These are phyloP conservation scores for Moricandia moricandioides DNA, from an alignment of 345 rosid species.

Conservation along the genomic window DNA sequence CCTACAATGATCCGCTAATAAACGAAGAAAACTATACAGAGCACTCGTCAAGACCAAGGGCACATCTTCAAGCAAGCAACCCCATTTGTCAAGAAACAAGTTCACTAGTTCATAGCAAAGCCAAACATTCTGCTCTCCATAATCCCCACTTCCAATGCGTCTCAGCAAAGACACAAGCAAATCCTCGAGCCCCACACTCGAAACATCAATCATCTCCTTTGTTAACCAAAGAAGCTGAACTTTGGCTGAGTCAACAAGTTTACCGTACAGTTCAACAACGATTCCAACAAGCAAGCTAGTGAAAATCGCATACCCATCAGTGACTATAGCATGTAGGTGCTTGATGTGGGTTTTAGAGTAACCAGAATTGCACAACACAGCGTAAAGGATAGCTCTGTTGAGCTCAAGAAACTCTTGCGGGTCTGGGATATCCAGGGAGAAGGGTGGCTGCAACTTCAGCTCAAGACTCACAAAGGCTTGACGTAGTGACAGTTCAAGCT, in stretches of 20 bases:
- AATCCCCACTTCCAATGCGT: conserved; percentile 70
- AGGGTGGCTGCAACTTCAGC: conserved; percentile 59
- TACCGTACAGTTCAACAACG: conserved; percentile 54
- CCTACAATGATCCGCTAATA: conserved; percentile 74
- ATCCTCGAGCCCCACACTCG: conserved; percentile 51
- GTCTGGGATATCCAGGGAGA: conserved; percentile 50
- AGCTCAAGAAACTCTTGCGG: conserved; percentile 53
- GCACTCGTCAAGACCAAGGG: conserved; percentile 61
- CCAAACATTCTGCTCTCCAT: conserved; percentile 65
- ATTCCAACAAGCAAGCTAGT: conserved; percentile 41
- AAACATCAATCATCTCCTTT: conserved; percentile 64
- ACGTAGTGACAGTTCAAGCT: conserved; percentile 53
- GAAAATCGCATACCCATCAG: conserved; percentile 71
- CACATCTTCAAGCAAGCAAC: conserved; percentile 53
- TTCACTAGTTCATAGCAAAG: conserved; percentile 65
- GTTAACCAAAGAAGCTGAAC: conserved; percentile 62
- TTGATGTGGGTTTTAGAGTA: conserved; percentile 50
- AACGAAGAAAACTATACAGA: conserved; percentile 59
- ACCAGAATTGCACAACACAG: conserved; percentile 52
- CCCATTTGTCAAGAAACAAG: conserved; percentile 50
- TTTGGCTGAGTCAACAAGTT: conserved; percentile 55
- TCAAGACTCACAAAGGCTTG: conserved; percentile 54
- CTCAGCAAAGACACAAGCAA: conserved; percentile 57
- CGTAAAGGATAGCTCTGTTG: conserved; percentile 60
- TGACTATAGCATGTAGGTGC: conserved; percentile 65